Conservation (phyloP, 768 basidiomycete genomes). For the Saitozyma podzolica region DNA sequence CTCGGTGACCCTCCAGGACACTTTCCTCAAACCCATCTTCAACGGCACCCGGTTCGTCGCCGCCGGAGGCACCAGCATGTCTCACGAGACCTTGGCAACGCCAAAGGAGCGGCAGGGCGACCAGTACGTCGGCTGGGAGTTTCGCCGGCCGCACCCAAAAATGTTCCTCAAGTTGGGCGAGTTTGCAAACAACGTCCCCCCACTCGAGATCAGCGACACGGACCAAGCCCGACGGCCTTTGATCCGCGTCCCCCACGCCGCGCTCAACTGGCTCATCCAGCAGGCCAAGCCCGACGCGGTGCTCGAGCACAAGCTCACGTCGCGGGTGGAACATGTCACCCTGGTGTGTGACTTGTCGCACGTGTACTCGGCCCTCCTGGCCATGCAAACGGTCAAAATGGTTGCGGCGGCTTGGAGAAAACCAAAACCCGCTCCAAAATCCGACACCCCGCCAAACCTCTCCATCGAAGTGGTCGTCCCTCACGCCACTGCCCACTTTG, state of each 20-base stretch:
- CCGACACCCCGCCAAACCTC: constrained; percentile 31
- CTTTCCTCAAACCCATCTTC: constrained; percentile 47
- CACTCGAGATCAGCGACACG: constrained; percentile 29
- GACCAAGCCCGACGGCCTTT: constrained; percentile 35
- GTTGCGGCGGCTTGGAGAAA: constrained; percentile 51
- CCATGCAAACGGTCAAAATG: constrained; percentile 58
- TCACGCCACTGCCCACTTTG: constrained; percentile 40
- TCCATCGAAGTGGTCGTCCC: constrained; percentile 47
- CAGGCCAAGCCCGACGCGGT: constrained; percentile 14
- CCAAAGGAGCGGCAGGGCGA: constrained; percentile 13
- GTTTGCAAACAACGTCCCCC: constrained; percentile 30
- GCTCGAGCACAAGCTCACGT: constrained; percentile 18
- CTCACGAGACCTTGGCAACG: constrained; percentile 5
- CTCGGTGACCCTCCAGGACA: constrained; percentile 23
- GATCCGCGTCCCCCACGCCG: constrained; percentile 9
- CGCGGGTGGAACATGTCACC: constrained; percentile 12
- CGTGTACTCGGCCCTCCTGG: constrained; percentile 70
- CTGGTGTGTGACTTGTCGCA: constrained; percentile 58
- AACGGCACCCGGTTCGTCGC: constrained; percentile 35
- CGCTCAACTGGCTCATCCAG: constrained; percentile 21
- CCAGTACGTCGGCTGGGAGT: constrained; percentile 34
- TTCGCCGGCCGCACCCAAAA: constrained; percentile 4
- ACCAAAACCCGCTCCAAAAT: constrained; percentile 26
- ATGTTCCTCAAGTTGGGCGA: constrained; percentile 5
- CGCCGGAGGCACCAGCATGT: constrained; percentile 18